phyloP scores from a whole-genome alignment of 2,329 filamentous ascomycete species.

The Ceratocystiopsis sp. region DNA sequence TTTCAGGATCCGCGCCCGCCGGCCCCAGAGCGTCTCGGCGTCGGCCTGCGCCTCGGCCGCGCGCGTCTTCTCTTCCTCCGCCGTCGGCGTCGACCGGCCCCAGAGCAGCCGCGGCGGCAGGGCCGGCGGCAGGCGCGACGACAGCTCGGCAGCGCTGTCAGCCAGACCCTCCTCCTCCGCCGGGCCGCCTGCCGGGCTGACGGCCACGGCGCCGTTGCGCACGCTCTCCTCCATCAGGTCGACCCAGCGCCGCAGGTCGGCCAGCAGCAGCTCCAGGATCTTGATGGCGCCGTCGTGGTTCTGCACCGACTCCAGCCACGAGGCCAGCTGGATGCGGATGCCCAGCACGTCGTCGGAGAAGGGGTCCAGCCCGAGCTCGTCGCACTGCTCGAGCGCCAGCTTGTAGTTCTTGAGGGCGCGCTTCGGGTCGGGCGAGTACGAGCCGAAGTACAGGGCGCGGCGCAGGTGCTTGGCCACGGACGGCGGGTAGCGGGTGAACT shows the following conservation, averaged over 20 bases:
- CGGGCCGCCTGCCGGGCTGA: slow-evolving; percentile 11
- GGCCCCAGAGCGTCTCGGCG: slow-evolving; percentile 34
- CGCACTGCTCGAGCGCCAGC: slow-evolving; percentile 56
- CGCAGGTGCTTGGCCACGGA: slow-evolving; percentile 63
- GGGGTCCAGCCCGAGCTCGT: slow-evolving; percentile 62
- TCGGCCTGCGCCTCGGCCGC: slow-evolving; percentile 4
- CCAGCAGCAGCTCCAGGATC: slow-evolving; percentile 59
- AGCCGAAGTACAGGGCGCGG: slow-evolving; percentile 72
- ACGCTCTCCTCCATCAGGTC: slow-evolving; percentile 33
- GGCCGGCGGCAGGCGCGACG: slow-evolving; percentile 1
- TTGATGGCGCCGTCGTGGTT: slow-evolving; percentile 54
- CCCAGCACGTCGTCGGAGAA: slow-evolving; percentile 86
- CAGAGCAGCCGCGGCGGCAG: slow-evolving; percentile 2
- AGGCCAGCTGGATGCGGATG: slow-evolving; percentile 66
- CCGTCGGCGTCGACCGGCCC: not conserved
- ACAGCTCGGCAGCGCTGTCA: not conserved
- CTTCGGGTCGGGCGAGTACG: slow-evolving; percentile 55
- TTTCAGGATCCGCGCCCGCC: slow-evolving; percentile 50
- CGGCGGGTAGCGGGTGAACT: slow-evolving; percentile 45
- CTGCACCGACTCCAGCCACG: slow-evolving; percentile 61
- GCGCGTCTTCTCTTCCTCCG: not conserved
- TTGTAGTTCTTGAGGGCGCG: slow-evolving; percentile 72
- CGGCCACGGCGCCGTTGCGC: slow-evolving; percentile 25
- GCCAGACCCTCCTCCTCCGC: not conserved
- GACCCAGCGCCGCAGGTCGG: slow-evolving; percentile 50